Conservation (phyloP, 768 basidiomycete genomes). For the Pleurotus tuber-regium region DNA sequence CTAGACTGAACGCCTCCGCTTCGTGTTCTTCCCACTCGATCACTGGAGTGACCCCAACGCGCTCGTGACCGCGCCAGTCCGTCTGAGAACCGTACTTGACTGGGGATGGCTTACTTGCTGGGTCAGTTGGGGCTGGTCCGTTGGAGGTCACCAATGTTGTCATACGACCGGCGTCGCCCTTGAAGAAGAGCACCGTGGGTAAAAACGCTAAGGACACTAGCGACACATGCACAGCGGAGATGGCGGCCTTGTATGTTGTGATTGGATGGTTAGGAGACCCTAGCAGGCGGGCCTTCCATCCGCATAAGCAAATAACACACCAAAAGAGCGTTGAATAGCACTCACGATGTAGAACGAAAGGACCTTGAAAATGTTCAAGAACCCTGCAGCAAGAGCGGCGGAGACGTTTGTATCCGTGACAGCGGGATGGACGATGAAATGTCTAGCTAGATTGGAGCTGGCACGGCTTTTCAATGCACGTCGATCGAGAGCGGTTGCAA, state of each 20-base stretch:
- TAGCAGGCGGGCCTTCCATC: slow-evolving; percentile 69
- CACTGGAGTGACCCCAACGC: slow-evolving; percentile 48
- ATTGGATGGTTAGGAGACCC: slow-evolving; percentile 72
- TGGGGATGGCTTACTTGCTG: slow-evolving; percentile 25
- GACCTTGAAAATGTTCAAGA: slow-evolving; percentile 48
- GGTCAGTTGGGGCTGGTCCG: background rate
- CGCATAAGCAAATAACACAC: background rate
- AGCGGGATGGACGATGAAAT: slow-evolving; percentile 69
- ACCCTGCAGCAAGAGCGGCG: slow-evolving; percentile 38
- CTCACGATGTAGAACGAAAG: slow-evolving; percentile 64
- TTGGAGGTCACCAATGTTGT: slow-evolving; percentile 15
- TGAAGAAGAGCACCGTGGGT: slow-evolving; percentile 28
- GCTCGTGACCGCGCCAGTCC: slow-evolving; percentile 52
- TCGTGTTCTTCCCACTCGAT: slow-evolving; percentile 50
- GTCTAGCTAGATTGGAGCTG: slow-evolving; percentile 36
- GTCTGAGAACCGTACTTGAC: slow-evolving; percentile 56
- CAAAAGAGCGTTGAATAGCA: background rate
- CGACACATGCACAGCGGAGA: slow-evolving; percentile 63
- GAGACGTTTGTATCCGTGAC: slow-evolving; percentile 66
- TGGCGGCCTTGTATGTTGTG: slow-evolving; percentile 57
- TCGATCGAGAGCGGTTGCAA: slow-evolving; percentile 54
- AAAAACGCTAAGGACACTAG: slow-evolving; percentile 57
- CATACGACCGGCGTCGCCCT: slow-evolving; percentile 13
- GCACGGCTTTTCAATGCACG: slow-evolving; percentile 29
- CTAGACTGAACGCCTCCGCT: slow-evolving; percentile 41